Percentiles rank a stretch among this genome's conserved stretches.
phyloP scores from a whole-genome alignment of 148 eudicot species.

The Tetragonia tetragonoides region DNA sequence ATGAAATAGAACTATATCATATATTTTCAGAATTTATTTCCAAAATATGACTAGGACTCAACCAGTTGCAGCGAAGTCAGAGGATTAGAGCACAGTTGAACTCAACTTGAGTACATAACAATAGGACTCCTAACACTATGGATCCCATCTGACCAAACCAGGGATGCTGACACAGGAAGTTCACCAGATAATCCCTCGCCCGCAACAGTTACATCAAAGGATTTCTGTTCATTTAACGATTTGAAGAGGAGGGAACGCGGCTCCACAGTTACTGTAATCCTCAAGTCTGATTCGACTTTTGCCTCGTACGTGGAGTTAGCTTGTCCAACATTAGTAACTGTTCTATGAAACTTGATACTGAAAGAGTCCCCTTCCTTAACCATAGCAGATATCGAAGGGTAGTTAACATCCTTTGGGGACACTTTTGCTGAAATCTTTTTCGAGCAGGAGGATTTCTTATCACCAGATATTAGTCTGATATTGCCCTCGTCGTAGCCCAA shows the following conservation, averaged over 20 bases:
- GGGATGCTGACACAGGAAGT: slow-evolving; percentile 21
- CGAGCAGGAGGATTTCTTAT: slow-evolving; percentile 17
- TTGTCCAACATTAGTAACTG: slow-evolving; percentile 55
- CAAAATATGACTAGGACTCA: too few relatives aligned
- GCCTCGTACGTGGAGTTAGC: slow-evolving; percentile 46
- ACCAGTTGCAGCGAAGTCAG: too few relatives aligned
- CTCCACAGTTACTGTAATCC: slow-evolving; percentile 25
- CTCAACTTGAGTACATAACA: slow-evolving; percentile 20
- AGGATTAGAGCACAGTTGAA: too few relatives aligned
- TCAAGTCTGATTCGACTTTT: background rate
- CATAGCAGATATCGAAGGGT: slow-evolving; percentile 44
- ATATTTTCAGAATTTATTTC: too few relatives aligned
- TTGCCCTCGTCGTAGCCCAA: slow-evolving; percentile 6
- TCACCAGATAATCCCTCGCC: background rate
- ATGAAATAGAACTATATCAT: too few relatives aligned
- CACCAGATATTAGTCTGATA: slow-evolving; percentile 4
- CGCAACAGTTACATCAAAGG: slow-evolving; percentile 34
- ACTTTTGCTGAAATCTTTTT: background rate
- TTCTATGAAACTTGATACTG: slow-evolving; percentile 31
- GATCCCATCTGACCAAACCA: slow-evolving; percentile 55
- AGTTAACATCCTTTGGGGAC: slow-evolving; percentile 41
- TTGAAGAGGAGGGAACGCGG: slow-evolving; percentile 38
- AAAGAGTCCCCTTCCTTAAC: background rate
- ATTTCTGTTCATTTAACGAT: slow-evolving; percentile 33
- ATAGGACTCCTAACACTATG: slow-evolving; percentile 56